phyloP scores from a whole-genome alignment of 306 rosid species.

The Lathyrus oleraceus region DNA sequence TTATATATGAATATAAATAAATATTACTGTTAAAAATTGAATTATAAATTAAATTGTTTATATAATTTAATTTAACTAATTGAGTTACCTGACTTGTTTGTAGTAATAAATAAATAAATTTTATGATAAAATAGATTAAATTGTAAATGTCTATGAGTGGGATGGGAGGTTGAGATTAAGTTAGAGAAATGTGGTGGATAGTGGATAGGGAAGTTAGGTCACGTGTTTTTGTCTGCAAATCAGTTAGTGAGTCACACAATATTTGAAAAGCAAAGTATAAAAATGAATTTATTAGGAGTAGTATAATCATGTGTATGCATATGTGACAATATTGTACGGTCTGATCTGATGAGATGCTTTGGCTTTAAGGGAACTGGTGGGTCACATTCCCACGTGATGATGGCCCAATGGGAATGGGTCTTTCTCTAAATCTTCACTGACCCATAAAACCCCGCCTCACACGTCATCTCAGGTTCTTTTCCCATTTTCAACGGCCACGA shows the following conservation, averaged over 20 bases:
- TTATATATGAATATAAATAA: too few species aligned
- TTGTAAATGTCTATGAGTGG: too few species aligned
- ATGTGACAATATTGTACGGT: too few species aligned
- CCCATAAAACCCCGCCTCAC: background rate
- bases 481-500: slow-evolving; percentile 33
- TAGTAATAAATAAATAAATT: too few species aligned
- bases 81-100: too few species aligned
- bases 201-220: slow-evolving; percentile 77
- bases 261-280: too few species aligned
- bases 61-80: too few species aligned
- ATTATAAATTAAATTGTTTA: too few species aligned
- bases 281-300: too few species aligned
- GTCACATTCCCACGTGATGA: slow-evolving; percentile 81
- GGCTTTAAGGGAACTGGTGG: slow-evolving; percentile 59
- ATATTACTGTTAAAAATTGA: too few species aligned
- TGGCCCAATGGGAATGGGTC: slow-evolving; percentile 50
- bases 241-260: slow-evolving; percentile 26
- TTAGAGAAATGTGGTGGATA: slow-evolving; percentile 52
- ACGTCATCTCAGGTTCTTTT: slow-evolving; percentile 30
- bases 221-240: slow-evolving; percentile 75
- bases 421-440: slow-evolving; percentile 44
- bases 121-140: too few species aligned
- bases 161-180: slow-evolving; percentile 54
- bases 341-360: slow-evolving; percentile 49
- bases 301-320: too few species aligned